Evolutionary conservation across 2,329 filamentous ascomycete genomes (phyloP), one percentile per base, ranked within the genome.

Genomic region (Ascochyta rabiei): DNA sequence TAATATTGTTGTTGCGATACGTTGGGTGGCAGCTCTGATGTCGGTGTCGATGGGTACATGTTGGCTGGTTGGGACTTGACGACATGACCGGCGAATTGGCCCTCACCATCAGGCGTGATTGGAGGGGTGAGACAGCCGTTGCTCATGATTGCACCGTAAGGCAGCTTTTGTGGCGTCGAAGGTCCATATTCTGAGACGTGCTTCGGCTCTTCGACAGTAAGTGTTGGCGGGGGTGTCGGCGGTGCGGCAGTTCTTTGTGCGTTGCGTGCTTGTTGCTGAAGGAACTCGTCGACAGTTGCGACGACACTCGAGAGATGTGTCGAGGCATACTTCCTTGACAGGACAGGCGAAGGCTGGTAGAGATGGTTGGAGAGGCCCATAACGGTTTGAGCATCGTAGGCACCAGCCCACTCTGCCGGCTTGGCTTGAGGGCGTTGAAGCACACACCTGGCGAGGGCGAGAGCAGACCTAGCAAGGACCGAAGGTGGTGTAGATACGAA

Each of bases 401-500:
- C 83, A 64, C 88, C 81, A 54, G 84, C 87, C 90, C 91, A 96
- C 62, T 92, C 88, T 34, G 84, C 85, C 58, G 90, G 87, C 60
- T 86, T 86, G 61, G 88, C 83, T 74, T 96, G 91, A 35, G 88
- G 84, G 55, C 91, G 88, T 69, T 87, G 87, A 10, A 98, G 84
- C 60, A 99, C 91, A 71, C 90, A 93, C 61, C 93, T 84, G 34
- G 93, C 88, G 35, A 99, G 84, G 48, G 91, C 91, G 51, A 98
- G 82, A 10, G 93, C 91, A 38, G 92, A 89, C 63, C 91, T 85
- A 39, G 95, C 93, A 83, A 99, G 91, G 62, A 93, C 88, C 0
- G 93, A 96, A 18, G 95, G 92, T 70, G 89, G 89, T 51, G 89
- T 92, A 15, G 93, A 95, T 59, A 99, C 93, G 69, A 99, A 99